Percentiles rank a stretch among this genome's conserved stretches.
Conservation (phyloP, 768 basidiomycete species). For the Lactifluus subvellereus region DNA sequence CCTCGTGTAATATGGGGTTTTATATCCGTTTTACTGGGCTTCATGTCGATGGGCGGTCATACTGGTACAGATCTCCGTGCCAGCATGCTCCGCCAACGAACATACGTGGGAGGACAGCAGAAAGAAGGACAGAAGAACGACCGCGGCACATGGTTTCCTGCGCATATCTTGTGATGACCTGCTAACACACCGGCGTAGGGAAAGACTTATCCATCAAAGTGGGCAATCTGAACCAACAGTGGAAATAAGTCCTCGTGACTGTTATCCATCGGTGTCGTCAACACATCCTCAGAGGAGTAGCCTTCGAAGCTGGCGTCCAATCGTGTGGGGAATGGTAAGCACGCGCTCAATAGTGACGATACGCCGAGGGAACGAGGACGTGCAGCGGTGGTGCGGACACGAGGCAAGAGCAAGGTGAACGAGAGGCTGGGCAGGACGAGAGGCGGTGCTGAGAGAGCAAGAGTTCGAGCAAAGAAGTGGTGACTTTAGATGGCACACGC, state of each 20-base stretch:
- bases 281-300: neutral
- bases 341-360: neutral
- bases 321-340: neutral
- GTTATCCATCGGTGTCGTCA: neutral
- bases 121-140: conserved; percentile 13
- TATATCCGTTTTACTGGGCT: neutral
- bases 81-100: conserved; percentile 12
- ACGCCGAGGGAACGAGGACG: neutral
- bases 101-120: conserved; percentile 9
- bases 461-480: too few relatives aligned
- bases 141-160: neutral
- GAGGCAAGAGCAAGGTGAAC: too few relatives aligned
- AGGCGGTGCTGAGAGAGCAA: too few relatives aligned
- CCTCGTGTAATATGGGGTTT: conserved; percentile 2
- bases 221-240: neutral
- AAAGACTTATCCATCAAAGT: conserved; percentile 1
- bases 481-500: too few relatives aligned
- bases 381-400: neutral
- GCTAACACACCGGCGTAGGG: neutral
- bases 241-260: conserved; percentile 3
- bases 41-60: neutral
- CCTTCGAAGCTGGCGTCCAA: conserved; percentile 8
- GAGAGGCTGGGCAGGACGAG: too few relatives aligned
- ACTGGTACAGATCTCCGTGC: conserved; percentile 9
- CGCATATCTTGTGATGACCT: neutral